Evolutionary conservation across 495 filamentous ascomycete genomes (phyloP), one percentile per base, ranked within the genome.

Genomic region (Massariosphaeria phaeospora): DNA sequence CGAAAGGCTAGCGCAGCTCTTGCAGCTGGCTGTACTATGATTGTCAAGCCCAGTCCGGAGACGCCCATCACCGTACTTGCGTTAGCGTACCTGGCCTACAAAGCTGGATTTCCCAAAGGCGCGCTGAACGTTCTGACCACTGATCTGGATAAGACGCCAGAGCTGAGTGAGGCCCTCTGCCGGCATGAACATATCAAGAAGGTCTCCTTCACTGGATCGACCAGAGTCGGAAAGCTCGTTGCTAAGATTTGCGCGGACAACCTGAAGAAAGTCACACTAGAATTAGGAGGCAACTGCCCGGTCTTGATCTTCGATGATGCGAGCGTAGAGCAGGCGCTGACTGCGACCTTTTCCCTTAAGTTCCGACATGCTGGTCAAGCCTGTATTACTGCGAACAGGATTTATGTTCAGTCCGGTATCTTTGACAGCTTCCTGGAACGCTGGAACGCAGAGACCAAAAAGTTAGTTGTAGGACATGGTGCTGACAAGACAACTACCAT

Each of bases 1-100:
- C 73, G 85, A 10, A 89, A 89, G 64, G 82, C 80, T 4, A 76
- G 77, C 27, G 82, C 83, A 1, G 85, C 85, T 7, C 66, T 89
- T 12, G 85, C 85, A 1, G 85, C 85, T 6, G 84, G 84, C 1
- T 88, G 77, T 64, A 72, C 29, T 13, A 73, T 73, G 69, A 59
- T 73, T 41, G 64, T 73, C 31, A 73, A 73, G 62, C 70, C 70
- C 18, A 65, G 58, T 17, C 70, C 70, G 12, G 70, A 72, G 51
- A 71, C 70, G 15, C 70, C 70, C 0, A 67, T 73, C 30, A 65
- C 65, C 5, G 62, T 68, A 13, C 67, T 73, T 17, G 45, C 67
- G 3, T 57, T 73, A 24, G 69, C 66, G 1, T 62, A 70, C 38
- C 65, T 74, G 1, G 69, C 82, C 1, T 60, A 68, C 6, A 57